Evolutionary conservation across 2,329 filamentous ascomycete genomes (phyloP).

Genomic region (Tolypocladium tundrense): DNA sequence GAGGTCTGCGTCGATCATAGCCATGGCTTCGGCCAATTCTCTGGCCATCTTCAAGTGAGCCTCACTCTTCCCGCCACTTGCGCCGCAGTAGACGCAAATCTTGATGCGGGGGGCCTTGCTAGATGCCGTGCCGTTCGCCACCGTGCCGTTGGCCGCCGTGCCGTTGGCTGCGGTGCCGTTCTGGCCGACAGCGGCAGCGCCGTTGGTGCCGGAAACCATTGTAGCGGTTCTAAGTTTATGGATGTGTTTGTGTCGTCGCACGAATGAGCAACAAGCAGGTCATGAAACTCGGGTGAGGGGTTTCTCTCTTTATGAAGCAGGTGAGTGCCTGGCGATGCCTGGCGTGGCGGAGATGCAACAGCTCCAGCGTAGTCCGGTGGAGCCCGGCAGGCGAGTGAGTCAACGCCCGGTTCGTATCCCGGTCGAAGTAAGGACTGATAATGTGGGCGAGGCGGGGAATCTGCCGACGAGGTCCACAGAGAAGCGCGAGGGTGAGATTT

Average conservation of each 20-base stretch:
- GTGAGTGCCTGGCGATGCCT: background rate
- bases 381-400: background rate
- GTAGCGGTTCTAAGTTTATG: background rate
- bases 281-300: background rate
- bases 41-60: slow-evolving; percentile 71
- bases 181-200: background rate
- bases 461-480: background rate
- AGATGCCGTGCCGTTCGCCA: slow-evolving; percentile 7
- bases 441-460: background rate
- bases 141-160: slow-evolving; percentile 4
- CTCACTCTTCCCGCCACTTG: slow-evolving; percentile 61
- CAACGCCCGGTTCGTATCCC: background rate
- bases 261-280: background rate
- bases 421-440: background rate
- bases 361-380: background rate
- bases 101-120: slow-evolving; percentile 37
- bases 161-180: background rate
- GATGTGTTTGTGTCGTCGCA: background rate
- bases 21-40: slow-evolving; percentile 62
- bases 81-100: slow-evolving; percentile 92
- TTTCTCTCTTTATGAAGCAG: background rate
- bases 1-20: slow-evolving; percentile 68
- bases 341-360: background rate
- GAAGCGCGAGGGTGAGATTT: background rate
- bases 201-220: slow-evolving; percentile 15